These are phyloP conservation scores for Aurantiochytrium sp. DNA, from an alignment of 108 stramenopile genomes.

Conservation along the genomic window DNA sequence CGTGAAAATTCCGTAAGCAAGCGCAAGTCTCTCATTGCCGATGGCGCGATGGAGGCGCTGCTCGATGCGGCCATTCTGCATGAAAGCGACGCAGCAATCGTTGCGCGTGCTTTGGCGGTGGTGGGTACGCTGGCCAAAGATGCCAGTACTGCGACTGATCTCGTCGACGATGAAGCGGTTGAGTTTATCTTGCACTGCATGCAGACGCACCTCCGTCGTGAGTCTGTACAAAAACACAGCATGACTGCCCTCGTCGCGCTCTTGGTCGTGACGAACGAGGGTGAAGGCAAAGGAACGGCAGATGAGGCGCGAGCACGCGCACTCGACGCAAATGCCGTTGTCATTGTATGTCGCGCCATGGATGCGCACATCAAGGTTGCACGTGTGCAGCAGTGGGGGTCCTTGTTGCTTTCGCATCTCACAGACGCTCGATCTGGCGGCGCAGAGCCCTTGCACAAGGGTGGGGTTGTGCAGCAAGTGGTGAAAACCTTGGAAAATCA, in stretches of 20 bases:
- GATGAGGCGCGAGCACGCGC: neutral
- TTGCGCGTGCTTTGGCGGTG: neutral
- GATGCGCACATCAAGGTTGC: neutral
- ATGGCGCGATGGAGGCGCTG: neutral
- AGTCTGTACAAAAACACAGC: neutral
- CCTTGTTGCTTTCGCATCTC: neutral
- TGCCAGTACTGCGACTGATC: neutral
- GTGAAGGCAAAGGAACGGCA: neutral
- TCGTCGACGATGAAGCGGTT: neutral
- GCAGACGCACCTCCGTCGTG: neutral
- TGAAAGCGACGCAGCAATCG: neutral
- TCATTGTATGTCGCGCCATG: neutral
- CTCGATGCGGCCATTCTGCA: neutral
- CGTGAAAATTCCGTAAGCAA: neutral
- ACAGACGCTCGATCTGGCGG: neutral
- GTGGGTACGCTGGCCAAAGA: neutral
- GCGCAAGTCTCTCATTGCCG: neutral
- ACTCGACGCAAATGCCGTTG: neutral
- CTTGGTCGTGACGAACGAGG: neutral
- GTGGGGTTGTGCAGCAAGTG: neutral
- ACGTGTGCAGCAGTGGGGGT: neutral
- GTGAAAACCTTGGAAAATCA: neutral
- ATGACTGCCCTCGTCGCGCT: neutral
- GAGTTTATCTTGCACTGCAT: neutral
- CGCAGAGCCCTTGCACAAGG: neutral